Conservation (phyloP, 2,329 filamentous ascomycete species). For the Parascedosporium putredinis region DNA sequence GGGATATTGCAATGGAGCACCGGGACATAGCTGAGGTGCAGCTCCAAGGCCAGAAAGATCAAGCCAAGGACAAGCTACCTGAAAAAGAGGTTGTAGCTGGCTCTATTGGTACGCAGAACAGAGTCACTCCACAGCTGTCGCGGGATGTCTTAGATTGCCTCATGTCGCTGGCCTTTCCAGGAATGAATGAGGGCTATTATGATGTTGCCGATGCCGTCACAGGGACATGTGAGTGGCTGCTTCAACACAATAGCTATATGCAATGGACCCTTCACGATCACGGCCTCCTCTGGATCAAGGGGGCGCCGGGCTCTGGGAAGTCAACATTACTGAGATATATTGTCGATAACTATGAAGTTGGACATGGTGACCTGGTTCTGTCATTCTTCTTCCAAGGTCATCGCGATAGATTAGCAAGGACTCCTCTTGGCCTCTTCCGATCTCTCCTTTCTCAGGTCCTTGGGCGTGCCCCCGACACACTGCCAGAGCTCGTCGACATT, state of each 20-base stretch:
- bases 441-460: constrained; percentile 24
- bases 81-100: not conserved
- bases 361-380: constrained; percentile 12
- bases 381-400: constrained; percentile 28
- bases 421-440: constrained; percentile 22
- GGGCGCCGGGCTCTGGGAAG: too few relatives aligned
- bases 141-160: too few relatives aligned
- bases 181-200: too few relatives aligned
- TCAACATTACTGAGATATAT: constrained; percentile 26
- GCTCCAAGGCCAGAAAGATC: not conserved
- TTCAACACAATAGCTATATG: too few relatives aligned
- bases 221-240: too few relatives aligned
- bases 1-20: not conserved
- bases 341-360: constrained; percentile 15
- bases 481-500: constrained; percentile 13
- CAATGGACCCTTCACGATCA: too few relatives aligned
- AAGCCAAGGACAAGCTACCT: not conserved
- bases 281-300: too few relatives aligned
- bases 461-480: constrained; percentile 13
- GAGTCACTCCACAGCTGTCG: too few relatives aligned
- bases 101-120: too few relatives aligned
- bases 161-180: too few relatives aligned
- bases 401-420: constrained; percentile 21
- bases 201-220: too few relatives aligned
- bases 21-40: not conserved